Conservation (phyloP, 2,329 filamentous ascomycete species). For the Chalaropsis thielavioides region DNA sequence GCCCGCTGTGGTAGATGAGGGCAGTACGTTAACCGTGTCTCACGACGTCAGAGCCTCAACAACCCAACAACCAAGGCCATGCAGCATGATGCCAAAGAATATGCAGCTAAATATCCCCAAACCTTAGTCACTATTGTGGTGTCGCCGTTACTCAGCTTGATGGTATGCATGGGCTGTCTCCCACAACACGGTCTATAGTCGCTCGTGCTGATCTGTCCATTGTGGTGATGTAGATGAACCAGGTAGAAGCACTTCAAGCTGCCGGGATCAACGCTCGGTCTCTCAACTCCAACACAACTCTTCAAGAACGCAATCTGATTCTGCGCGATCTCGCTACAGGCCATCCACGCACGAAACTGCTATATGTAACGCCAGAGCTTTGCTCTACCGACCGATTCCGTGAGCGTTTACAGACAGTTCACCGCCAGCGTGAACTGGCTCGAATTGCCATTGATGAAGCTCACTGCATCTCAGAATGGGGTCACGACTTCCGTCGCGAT, state of each 20-base stretch:
- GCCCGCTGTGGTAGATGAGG: constrained; percentile 73
- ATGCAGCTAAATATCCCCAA: neutral
- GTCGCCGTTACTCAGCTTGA: constrained; percentile 75
- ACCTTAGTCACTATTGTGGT: constrained; percentile 69
- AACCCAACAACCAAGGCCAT: neutral
- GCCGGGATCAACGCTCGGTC: constrained; percentile 68
- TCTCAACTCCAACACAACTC: constrained; percentile 69
- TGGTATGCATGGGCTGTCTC: constrained; percentile 39
- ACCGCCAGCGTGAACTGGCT: constrained; percentile 71
- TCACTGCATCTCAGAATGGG: constrained; percentile 97
- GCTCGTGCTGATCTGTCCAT: neutral
- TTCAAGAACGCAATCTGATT: constrained; percentile 50
- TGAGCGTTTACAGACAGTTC: constrained; percentile 53
- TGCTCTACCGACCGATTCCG: constrained; percentile 69
- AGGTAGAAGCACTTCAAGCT: constrained; percentile 64
- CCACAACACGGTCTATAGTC: neutral
- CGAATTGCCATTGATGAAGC: constrained; percentile 87
- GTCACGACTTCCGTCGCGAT: constrained; percentile 87
- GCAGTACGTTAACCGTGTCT: constrained; percentile 43
- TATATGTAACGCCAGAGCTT: constrained; percentile 88
- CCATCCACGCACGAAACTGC: constrained; percentile 65
- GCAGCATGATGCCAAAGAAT: neutral
- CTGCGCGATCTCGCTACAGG: constrained; percentile 73
- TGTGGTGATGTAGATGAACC: constrained; percentile 53
- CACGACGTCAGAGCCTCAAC: neutral